Evolutionary conservation across 257 asterid genomes (phyloP).

Genomic region (Lantana camara): DNA sequence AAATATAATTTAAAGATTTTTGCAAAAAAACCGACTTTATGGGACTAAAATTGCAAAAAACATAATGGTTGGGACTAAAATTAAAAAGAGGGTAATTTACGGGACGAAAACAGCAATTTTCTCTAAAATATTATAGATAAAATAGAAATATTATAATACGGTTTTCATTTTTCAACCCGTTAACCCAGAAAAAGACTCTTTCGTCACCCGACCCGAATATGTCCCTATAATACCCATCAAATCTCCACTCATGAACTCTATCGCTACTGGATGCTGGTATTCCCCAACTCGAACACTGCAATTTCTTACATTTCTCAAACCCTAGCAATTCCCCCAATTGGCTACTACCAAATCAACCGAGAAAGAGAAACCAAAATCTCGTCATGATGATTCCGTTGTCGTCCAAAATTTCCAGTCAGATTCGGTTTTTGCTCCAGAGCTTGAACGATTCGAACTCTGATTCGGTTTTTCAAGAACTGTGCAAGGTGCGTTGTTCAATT

Average conservation of each 20-base stretch:
- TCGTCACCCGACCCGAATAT: background rate
- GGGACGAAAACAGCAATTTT: no score
- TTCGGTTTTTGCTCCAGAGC: constrained; percentile 71
- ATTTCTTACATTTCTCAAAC: constrained; percentile 27
- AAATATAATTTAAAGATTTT: no score
- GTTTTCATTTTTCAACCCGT: no score
- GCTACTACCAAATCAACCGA: background rate
- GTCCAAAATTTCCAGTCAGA: constrained; percentile 58
- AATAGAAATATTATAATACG: no score
- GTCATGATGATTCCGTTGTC: constrained; percentile 68
- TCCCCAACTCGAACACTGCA: constrained; percentile 19
- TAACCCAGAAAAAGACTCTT: background rate
- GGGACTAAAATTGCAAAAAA: no score
- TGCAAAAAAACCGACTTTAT: no score
- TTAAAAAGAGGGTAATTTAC: no score
- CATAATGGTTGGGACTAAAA: no score
- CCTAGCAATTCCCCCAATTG: constrained; percentile 32
- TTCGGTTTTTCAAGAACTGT: constrained; percentile 64
- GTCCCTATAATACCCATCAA: constrained; percentile 1
- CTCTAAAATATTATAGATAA: no score
- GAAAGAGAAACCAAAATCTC: constrained; percentile 18
- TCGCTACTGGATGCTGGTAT: constrained; percentile 19
- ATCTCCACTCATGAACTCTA: constrained; percentile 9
- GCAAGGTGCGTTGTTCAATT: constrained; percentile 46
- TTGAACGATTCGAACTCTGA: constrained; percentile 81